phyloP scores from a whole-genome alignment of 2,329 filamentous ascomycete genomes.

The Boeremia exigua region DNA sequence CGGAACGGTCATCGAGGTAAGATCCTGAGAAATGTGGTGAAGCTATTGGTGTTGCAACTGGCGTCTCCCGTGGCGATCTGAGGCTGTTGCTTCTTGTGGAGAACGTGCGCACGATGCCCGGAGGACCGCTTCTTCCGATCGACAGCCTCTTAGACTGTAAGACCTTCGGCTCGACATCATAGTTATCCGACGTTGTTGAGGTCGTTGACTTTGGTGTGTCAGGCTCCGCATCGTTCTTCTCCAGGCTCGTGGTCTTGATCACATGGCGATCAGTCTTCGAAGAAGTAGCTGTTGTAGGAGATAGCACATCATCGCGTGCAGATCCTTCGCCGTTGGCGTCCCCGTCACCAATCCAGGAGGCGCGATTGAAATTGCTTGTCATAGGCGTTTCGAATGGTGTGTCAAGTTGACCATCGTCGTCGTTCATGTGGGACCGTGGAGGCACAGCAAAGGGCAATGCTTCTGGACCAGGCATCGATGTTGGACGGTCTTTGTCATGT shows the following conservation, averaged over 20 bases:
- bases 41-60: conserved; percentile 24
- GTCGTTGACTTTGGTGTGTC: conserved; percentile 18
- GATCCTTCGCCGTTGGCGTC: conserved; percentile 19
- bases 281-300: conserved; percentile 38
- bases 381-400: conserved; percentile 33
- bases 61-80: conserved; percentile 30
- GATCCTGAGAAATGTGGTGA: conserved; percentile 27
- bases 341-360: conserved; percentile 31
- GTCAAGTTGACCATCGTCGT: conserved; percentile 14
- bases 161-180: conserved; percentile 38
- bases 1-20: conserved; percentile 39
- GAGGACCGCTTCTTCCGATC: conserved; percentile 41
- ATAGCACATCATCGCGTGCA: conserved; percentile 38
- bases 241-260: conserved; percentile 14
- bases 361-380: conserved; percentile 28
- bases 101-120: conserved; percentile 44
- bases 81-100: conserved; percentile 39
- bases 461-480: conserved; percentile 40
- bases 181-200: conserved; percentile 22
- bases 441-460: conserved; percentile 28
- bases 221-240: conserved; percentile 25
- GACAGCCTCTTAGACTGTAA: conserved; percentile 46
- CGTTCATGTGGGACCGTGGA: neutral
- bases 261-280: conserved; percentile 18
- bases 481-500: conserved; percentile 31